Percentiles rank a stretch among this genome's conserved stretches.
Evolutionary conservation across 257 asterid species (phyloP).

Genomic region (Avicennia marina): DNA sequence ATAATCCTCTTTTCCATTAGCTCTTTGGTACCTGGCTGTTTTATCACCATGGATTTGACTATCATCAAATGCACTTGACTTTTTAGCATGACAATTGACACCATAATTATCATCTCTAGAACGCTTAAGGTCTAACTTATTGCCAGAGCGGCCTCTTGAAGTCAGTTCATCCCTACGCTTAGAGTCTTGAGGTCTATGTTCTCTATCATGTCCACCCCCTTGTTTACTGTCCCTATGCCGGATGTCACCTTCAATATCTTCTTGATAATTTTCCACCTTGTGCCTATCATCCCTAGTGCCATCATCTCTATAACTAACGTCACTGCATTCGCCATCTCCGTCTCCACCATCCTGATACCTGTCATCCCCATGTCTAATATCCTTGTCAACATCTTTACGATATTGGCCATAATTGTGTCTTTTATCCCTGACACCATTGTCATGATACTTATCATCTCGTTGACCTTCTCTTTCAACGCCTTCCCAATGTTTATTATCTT

Average conservation of each 20-base stretch:
- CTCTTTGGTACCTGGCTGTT: slow-evolving; percentile 48
- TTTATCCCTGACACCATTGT: slow-evolving; percentile 54
- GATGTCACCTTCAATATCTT: slow-evolving; percentile 57
- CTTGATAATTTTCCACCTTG: slow-evolving; percentile 60
- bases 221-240: slow-evolving; percentile 53
- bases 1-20: slow-evolving; percentile 63
- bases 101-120: slow-evolving; percentile 55
- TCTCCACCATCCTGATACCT: slow-evolving; percentile 40
- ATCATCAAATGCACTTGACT: slow-evolving; percentile 49
- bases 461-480: slow-evolving; percentile 43
- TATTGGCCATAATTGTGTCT: slow-evolving; percentile 53
- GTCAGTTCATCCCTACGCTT: slow-evolving; percentile 64
- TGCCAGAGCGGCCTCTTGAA: slow-evolving; percentile 58
- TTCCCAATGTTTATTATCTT: slow-evolving; percentile 55
- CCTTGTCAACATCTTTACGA: slow-evolving; percentile 61
- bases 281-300: slow-evolving; percentile 35
- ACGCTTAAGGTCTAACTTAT: slow-evolving; percentile 62
- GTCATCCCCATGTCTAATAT: slow-evolving; percentile 40
- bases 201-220: slow-evolving; percentile 62
- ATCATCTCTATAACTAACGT: slow-evolving; percentile 40
- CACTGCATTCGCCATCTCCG: slow-evolving; percentile 44
- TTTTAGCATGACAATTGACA: slow-evolving; percentile 56
- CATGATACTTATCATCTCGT: slow-evolving; percentile 55
- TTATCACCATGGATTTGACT: slow-evolving; percentile 74
- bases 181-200: slow-evolving; percentile 55